phyloP scores from a whole-genome alignment of 208 protist species.

The Trypanosomatidae sp. region DNA sequence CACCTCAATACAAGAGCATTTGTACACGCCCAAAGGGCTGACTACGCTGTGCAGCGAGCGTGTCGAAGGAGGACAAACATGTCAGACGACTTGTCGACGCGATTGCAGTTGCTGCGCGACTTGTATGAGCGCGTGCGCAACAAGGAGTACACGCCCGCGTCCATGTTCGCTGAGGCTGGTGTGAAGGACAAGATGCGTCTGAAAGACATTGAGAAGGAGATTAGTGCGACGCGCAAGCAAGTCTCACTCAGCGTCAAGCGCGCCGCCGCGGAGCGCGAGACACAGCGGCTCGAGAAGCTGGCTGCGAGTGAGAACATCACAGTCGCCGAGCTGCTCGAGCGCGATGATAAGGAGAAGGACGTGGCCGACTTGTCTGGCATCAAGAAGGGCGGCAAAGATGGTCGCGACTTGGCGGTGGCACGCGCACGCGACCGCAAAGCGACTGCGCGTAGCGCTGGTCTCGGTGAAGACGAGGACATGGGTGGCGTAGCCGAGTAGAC shows the following conservation, averaged over 20 bases:
- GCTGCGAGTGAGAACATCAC: no score
- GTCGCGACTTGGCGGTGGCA: no score
- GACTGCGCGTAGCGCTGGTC: no score
- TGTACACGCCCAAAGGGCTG: no score
- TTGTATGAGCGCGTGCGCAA: constrained; percentile 46
- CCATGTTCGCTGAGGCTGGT: constrained; percentile 29
- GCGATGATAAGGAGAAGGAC: constrained; percentile 16
- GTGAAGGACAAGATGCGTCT: constrained; percentile 65
- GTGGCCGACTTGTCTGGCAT: constrained; percentile 24
- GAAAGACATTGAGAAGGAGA: constrained; percentile 89
- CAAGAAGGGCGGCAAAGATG: no score
- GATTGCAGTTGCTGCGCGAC: constrained; percentile 42
- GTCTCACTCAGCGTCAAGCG: constrained; percentile 11
- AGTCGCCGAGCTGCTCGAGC: no score
- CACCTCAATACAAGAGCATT: no score
- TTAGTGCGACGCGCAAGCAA: constrained; percentile 49
- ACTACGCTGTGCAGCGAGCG: no score
- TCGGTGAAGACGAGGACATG: no score
- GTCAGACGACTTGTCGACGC: constrained; percentile 11
- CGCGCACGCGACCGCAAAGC: no score
- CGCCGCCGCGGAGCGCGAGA: constrained; percentile 1
- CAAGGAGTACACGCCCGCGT: constrained; percentile 37
- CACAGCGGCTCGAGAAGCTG: constrained; percentile 12
- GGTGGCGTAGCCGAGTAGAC: no score
- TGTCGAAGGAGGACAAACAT: constrained; percentile 1